Evolutionary conservation across 257 asterid genomes (phyloP).

Genomic region (Solanum habrochaites): DNA sequence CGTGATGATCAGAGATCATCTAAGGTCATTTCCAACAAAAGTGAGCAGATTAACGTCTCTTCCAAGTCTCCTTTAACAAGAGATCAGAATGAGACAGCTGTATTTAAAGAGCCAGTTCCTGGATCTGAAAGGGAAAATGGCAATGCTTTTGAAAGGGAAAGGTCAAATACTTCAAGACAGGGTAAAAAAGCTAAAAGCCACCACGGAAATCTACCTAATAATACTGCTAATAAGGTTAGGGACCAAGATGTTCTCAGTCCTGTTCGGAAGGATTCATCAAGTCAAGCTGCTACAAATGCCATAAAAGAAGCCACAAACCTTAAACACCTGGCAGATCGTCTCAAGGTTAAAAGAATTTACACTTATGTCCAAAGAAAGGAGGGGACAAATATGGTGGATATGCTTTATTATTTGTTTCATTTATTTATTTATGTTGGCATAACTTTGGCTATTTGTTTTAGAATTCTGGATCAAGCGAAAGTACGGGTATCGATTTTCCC

Average conservation of each 20-base stretch:
- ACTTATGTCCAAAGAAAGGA: neutral
- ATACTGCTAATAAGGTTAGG: conserved; percentile 34
- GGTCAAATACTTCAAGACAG: conserved; percentile 32
- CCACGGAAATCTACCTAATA: conserved; percentile 30
- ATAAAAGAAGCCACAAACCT: conserved; percentile 94
- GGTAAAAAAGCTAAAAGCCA: conserved; percentile 46
- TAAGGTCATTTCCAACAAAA: conserved; percentile 16
- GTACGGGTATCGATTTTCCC: conserved; percentile 72
- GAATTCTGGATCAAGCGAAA: conserved; percentile 79
- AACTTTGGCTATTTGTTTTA: conserved; percentile 20
- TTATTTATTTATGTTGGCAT: neutral
- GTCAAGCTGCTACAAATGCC: conserved; percentile 78
- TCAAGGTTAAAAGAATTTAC: conserved; percentile 39
- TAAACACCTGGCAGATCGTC: conserved; percentile 92
- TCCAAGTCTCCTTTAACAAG: conserved; percentile 52
- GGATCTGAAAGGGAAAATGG: conserved; percentile 61
- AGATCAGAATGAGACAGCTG: conserved; percentile 35
- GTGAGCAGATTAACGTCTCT: conserved; percentile 42
- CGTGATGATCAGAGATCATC: conserved; percentile 37
- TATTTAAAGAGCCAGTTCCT: conserved; percentile 21
- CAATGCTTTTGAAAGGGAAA: conserved; percentile 35
- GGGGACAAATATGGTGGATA: neutral
- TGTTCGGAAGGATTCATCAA: conserved; percentile 71
- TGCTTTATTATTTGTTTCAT: conserved; percentile 4
- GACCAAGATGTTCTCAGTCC: conserved; percentile 73